Evolutionary conservation across 768 basidiomycete species (phyloP), one percentile per base, ranked within the genome.

Genomic region (Podaxis mareebaensis): DNA sequence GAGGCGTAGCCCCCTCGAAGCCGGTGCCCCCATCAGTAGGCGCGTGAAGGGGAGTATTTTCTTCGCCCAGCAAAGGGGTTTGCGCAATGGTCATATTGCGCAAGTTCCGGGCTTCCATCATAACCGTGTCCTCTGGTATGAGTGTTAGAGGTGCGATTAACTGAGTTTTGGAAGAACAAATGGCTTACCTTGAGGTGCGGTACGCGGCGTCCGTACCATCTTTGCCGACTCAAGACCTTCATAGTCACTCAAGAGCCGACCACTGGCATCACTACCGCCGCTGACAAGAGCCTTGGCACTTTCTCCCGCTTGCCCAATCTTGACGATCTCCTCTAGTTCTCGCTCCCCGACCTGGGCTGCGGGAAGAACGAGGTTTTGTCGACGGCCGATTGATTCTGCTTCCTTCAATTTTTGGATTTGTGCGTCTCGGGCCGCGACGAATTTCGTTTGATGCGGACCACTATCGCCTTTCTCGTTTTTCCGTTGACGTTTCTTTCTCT

Each of bases 351-450:
- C 97, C 70, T 99, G 97, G 5, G 96, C 93, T 26, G 79, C 77
- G 0, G 97, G 97, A 13, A 99, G 80, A 59, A 85, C 84, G 30
- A 99, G 80, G 75, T 92, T 93, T 67, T 93, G 78, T 67, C 97
- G 77, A 66, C 94, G 85, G 26, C 94, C 92, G 62, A 99, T 95
- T 58, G 92, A 95, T 73, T 98, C 95, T 20, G 96, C 96, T 74
- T 99, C 97, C 75, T 97, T 97, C 62, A 99, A 79, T 75, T 96
- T 95, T 74, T 97, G 95, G 67, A 99, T 98, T 74, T 99, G 96
- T 0, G 95, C 95, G 72, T 99, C 96, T 61, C 96, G 87, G 5
- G 95, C 95, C n/a, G 96, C 90, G 49, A 98, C 85, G 69, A 99
- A 99, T 73, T 97, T 96, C 33, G 94, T 93, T 72, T 96, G 91